Evolutionary conservation across 2,329 filamentous ascomycete species (phyloP).

Genomic region (Samsoniella hepiali): DNA sequence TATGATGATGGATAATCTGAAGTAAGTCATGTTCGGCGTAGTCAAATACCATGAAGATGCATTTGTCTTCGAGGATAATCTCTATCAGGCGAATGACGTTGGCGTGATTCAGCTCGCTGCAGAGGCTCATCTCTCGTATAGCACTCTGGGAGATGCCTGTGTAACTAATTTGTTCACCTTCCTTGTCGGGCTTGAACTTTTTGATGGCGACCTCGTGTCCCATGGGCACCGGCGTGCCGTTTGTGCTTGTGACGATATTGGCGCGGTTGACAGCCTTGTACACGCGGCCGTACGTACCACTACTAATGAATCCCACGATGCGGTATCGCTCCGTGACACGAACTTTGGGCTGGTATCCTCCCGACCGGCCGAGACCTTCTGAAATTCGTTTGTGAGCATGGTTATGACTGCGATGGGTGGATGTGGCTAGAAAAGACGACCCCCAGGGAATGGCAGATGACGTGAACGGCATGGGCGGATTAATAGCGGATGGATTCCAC

Average conservation of each 20-base stretch:
- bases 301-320: slow-evolving; percentile 97
- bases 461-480: slow-evolving; percentile 17
- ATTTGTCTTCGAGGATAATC: slow-evolving; percentile 97
- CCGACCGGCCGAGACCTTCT: slow-evolving; percentile 54
- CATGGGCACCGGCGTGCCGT: slow-evolving; percentile 37
- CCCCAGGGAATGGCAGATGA: slow-evolving; percentile 5
- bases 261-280: slow-evolving; percentile 83
- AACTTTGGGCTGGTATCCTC: slow-evolving; percentile 70
- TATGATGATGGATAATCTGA: slow-evolving; percentile 98
- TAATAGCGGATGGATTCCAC: slow-evolving; percentile 5
- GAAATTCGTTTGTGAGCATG: slow-evolving; percentile 35
- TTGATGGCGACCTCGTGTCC: slow-evolving; percentile 91
- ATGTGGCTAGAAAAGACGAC: not conserved
- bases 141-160: slow-evolving; percentile 97
- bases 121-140: slow-evolving; percentile 95
- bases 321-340: slow-evolving; percentile 91
- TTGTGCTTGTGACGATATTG: slow-evolving; percentile 16
- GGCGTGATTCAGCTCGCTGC: slow-evolving; percentile 81
- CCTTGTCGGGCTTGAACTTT: slow-evolving; percentile 99
- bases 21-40: slow-evolving; percentile 96
- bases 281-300: slow-evolving; percentile 94
- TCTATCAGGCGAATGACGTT: slow-evolving; percentile 91
- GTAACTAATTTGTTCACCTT: slow-evolving; percentile 90
- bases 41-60: slow-evolving; percentile 99
- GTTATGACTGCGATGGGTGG: not conserved